These are phyloP conservation scores for Malus hybrid DNA, from an alignment of 331 rosid species.

Conservation along the genomic window DNA sequence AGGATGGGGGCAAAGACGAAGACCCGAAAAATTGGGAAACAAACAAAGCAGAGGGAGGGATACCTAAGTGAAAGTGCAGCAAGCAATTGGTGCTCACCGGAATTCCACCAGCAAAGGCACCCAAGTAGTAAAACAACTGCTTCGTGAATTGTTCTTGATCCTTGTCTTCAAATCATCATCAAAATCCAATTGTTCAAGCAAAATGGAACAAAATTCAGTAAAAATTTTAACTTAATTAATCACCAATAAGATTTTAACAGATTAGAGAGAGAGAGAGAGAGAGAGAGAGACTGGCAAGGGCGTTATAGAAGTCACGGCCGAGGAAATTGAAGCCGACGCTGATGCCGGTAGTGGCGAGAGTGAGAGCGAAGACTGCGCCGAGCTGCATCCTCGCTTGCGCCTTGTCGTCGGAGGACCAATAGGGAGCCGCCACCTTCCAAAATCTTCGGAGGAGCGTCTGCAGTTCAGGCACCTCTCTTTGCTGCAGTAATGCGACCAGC, in stretches of 20 bases:
- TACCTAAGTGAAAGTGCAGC: conserved; percentile 74
- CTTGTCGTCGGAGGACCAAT: conserved; percentile 79
- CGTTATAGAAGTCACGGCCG: conserved; percentile 91
- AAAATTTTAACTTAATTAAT: background rate
- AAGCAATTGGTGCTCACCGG: conserved; percentile 92
- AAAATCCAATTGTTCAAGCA: background rate
- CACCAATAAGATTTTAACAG: background rate
- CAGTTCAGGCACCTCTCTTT: conserved; percentile 47
- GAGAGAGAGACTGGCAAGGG: conserved; percentile 68
- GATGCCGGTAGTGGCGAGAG: conserved; percentile 88
- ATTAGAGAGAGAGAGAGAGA: background rate
- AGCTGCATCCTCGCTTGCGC: conserved; percentile 64
- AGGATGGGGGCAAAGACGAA: conserved; percentile 12
- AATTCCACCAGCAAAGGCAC: conserved; percentile 93
- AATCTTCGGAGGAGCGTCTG: conserved; percentile 50
- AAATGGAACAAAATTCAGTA: background rate
- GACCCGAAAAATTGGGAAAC: conserved; percentile 6
- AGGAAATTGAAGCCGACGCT: conserved; percentile 88
- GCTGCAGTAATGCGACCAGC: background rate
- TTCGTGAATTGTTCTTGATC: conserved; percentile 83
- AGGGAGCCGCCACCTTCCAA: conserved; percentile 97
- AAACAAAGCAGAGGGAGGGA: conserved; percentile 40
- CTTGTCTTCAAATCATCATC: conserved; percentile 45
- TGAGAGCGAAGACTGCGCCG: conserved; percentile 76
- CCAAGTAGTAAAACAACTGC: conserved; percentile 84